These are phyloP conservation scores for Botryotinia calthae DNA, from an alignment of 2,329 filamentous ascomycete species.

Conservation along the genomic window DNA sequence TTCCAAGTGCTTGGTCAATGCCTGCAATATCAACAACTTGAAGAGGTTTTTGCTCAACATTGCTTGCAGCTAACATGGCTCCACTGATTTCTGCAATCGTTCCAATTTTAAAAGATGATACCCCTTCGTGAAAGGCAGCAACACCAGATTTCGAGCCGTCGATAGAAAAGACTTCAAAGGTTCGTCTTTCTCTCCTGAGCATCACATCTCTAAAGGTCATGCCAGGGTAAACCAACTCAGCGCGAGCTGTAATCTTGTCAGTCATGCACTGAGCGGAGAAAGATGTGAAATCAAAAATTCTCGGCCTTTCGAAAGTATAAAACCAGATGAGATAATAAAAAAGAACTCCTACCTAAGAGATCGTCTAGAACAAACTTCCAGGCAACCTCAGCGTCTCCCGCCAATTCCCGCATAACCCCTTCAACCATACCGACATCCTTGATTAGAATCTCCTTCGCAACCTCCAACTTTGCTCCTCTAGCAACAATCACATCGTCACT, in stretches of 20 bases:
- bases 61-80: slow-evolving; percentile 20
- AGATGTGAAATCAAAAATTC: not conserved
- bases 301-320: not conserved
- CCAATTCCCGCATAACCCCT: slow-evolving; percentile 36
- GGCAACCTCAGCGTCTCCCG: slow-evolving; percentile 40
- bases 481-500: slow-evolving; percentile 66
- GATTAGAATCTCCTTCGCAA: slow-evolving; percentile 58
- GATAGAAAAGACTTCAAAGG: slow-evolving; percentile 61
- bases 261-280: slow-evolving; percentile 18
- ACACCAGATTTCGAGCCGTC: slow-evolving; percentile 44
- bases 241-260: slow-evolving; percentile 47
- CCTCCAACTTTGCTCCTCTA: slow-evolving; percentile 49
- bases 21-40: slow-evolving; percentile 62
- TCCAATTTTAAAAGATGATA: slow-evolving; percentile 33
- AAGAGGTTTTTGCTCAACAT: slow-evolving; percentile 34
- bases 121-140: slow-evolving; percentile 31
- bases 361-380: slow-evolving; percentile 51
- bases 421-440: slow-evolving; percentile 51
- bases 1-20: slow-evolving; percentile 59
- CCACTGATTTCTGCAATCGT: slow-evolving; percentile 20
- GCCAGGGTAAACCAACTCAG: slow-evolving; percentile 68
- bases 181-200: slow-evolving; percentile 54
- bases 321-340: not conserved
- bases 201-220: slow-evolving; percentile 66
- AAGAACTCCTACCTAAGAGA: slow-evolving; percentile 40